Base-by-base conservation (phyloP, 2,329 filamentous ascomycete species). In the Colletotrichum trifolii region DNA sequence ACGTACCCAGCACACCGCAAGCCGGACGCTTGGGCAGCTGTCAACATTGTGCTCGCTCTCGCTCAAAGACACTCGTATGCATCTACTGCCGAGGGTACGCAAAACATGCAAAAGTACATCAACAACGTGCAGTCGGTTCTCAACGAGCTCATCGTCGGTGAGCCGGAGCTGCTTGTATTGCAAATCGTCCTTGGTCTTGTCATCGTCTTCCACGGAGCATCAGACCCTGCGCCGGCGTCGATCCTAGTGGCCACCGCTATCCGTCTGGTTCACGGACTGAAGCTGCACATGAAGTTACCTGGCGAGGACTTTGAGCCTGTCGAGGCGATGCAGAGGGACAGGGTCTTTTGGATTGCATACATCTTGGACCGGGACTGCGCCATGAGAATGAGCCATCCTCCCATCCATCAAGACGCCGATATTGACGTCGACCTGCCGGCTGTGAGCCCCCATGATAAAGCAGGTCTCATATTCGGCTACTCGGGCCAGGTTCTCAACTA, bases 321-420 rank as follows among this genome's bases (percentile, higher is more conserved):
- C 1, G 68, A 72, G 5, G 67, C 69, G 8, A 66, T 68, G 6
- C 71, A 75, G 4, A 69, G 73, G 13, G 63, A 65, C 7, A 73
- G 74, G 15, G 66, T 75, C 38, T 76, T 76, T 54, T 76, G 73
- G 74, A 67, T 75, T 12, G 73, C 73, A 42, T 76, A 74, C 42
- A 67, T 67, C 3, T 63, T 75, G 6, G 74, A 76, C 25, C 74
- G 74, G 1, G 63, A 67, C 11, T 39, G 58, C 8, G 42, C 42
- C 0, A 45, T 67, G 62, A 40, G 62, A 6, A 49, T 53, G 8
- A 17, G 54, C n/a, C 63, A 66, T 48, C 66, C 66, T 13, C 38
- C 66, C 11, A 53, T 67, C 34, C 56, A 62, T 4, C 52, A 55
- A 33, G 67, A 68, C n/a, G 39, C 45, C 5, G 54, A 60, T 2